Evolutionary conservation across 805 yeast species (phyloP).

Genomic region (Nakazawaea ambrosiae): DNA sequence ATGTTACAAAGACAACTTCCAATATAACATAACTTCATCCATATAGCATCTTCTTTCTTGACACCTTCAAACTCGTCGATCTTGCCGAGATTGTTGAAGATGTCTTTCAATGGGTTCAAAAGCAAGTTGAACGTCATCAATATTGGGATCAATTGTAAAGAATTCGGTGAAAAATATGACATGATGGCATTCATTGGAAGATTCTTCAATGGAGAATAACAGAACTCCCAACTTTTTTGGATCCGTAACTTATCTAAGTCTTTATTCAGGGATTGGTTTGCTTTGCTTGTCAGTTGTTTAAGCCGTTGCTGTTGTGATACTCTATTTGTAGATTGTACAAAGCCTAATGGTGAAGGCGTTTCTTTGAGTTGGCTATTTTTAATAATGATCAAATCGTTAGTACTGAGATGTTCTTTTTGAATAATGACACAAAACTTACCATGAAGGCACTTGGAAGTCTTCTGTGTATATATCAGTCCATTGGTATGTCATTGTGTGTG

Average conservation of each 20-base stretch:
- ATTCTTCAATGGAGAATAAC: slow-evolving; percentile 69
- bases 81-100: slow-evolving; percentile 46
- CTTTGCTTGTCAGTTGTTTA: slow-evolving; percentile 2
- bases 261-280: slow-evolving; percentile 23
- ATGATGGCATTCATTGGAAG: slow-evolving; percentile 88
- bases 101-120: slow-evolving; percentile 69
- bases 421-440: too few species aligned
- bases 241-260: slow-evolving; percentile 26
- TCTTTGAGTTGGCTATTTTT: too few species aligned
- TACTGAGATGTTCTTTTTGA: too few species aligned
- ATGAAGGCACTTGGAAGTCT: too few species aligned
- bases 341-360: not conserved
- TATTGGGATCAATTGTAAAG: slow-evolving; percentile 84
- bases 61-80: slow-evolving; percentile 30
- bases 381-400: too few species aligned
- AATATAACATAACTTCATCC: slow-evolving; percentile 21
- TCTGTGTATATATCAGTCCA: too few species aligned
- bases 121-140: slow-evolving; percentile 84
- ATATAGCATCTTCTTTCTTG: slow-evolving; percentile 14
- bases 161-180: slow-evolving; percentile 90
- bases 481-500: too few species aligned
- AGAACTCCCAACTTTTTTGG: slow-evolving; percentile 82
- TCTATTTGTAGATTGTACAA: slow-evolving; percentile 4
- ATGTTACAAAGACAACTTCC: slow-evolving; percentile 45
- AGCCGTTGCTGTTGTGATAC: too few species aligned